phyloP scores from a whole-genome alignment of 768 basidiomycete genomes.

The Lactarius hengduanensis region DNA sequence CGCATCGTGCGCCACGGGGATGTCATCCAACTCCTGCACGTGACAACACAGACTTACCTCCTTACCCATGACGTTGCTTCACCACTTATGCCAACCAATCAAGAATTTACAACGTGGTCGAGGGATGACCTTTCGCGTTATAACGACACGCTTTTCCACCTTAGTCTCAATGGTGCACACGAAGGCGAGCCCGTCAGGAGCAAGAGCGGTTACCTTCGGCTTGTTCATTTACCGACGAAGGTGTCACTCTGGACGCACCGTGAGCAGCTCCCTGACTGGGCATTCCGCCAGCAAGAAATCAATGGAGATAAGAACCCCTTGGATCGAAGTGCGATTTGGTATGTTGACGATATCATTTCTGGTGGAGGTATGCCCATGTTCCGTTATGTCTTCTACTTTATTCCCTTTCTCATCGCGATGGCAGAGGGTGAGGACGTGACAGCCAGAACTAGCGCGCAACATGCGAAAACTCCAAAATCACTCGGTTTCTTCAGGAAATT shows the following conservation, averaged over 20 bases:
- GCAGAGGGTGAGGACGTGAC: slow-evolving; percentile 55
- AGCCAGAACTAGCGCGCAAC: slow-evolving; percentile 50
- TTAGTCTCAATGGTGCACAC: slow-evolving; percentile 69
- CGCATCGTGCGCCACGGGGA: slow-evolving; percentile 90
- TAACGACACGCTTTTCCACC: slow-evolving; percentile 87
- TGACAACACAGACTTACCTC: slow-evolving; percentile 77
- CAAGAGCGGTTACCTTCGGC: slow-evolving; percentile 89
- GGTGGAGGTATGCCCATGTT: slow-evolving; percentile 59
- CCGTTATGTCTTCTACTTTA: slow-evolving; percentile 7
- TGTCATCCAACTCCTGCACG: slow-evolving; percentile 83
- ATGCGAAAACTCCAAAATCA: slow-evolving; percentile 67
- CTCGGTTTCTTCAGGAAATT: slow-evolving; percentile 96
- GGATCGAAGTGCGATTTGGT: slow-evolving; percentile 87
- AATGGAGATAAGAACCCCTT: slow-evolving; percentile 93
- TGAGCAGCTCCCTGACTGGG: slow-evolving; percentile 91
- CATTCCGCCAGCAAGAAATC: slow-evolving; percentile 94
- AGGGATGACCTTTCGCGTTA: slow-evolving; percentile 73
- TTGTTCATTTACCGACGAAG: slow-evolving; percentile 84
- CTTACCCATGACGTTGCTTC: slow-evolving; percentile 98
- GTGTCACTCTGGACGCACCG: slow-evolving; percentile 94
- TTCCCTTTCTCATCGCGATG: slow-evolving; percentile 20
- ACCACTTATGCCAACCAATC: slow-evolving; percentile 95
- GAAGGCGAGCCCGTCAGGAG: slow-evolving; percentile 88
- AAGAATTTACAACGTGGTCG: slow-evolving; percentile 94
- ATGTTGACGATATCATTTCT: slow-evolving; percentile 74